These are phyloP conservation scores for Clitopilus hobsonii DNA, from an alignment of 768 basidiomycete species.

Conservation along the genomic window DNA sequence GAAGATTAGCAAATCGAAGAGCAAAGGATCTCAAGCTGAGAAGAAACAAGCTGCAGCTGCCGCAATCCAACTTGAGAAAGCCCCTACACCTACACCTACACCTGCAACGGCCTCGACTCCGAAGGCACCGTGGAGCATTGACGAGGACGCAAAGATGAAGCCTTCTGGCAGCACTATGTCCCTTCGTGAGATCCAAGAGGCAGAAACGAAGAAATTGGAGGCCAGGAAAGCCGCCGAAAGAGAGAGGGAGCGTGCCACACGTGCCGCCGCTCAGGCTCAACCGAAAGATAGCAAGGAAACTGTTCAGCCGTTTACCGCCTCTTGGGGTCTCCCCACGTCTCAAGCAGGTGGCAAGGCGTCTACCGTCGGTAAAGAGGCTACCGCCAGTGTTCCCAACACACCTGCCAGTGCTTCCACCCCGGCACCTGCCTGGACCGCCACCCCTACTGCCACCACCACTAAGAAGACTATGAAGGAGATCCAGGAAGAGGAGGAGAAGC, in stretches of 20 bases:
- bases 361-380: constrained; percentile 38
- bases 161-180: constrained; percentile 46
- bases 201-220: constrained; percentile 79
- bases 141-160: constrained; percentile 58
- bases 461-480: constrained; percentile 99
- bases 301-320: constrained; percentile 56
- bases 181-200: constrained; percentile 92
- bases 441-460: constrained; percentile 45
- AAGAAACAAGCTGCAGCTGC: background rate
- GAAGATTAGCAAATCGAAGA: constrained; percentile 12
- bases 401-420: constrained; percentile 21
- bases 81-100: background rate
- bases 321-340: constrained; percentile 88
- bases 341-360: constrained; percentile 53
- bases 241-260: constrained; percentile 60
- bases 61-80: background rate
- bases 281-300: constrained; percentile 47
- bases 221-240: constrained; percentile 70
- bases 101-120: constrained; percentile 7
- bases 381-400: constrained; percentile 9
- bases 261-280: constrained; percentile 31
- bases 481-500: constrained; percentile 91
- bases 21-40: constrained; percentile 11
- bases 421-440: constrained; percentile 67
- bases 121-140: constrained; percentile 64